Base-by-base conservation (phyloP, 345 rosid genomes). In the Eutrema japonicum region DNA sequence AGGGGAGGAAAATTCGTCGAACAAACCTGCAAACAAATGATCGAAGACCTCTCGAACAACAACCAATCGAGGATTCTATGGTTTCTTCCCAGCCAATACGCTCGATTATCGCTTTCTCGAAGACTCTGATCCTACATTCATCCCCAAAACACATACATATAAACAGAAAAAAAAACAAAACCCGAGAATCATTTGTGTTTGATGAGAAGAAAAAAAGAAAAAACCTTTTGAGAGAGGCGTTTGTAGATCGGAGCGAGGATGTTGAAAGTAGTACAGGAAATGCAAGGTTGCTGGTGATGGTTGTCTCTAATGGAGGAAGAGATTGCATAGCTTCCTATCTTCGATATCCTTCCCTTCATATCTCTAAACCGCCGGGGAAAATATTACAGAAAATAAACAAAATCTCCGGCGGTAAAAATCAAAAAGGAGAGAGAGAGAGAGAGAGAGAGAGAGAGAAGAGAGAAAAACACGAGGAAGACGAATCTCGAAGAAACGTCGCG, bases 171-270 rank as follows among this genome's bases (percentile, higher is more conserved):
- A 50, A 22, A 6, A 12, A 5, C 4, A 13, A 26, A 42, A 42
- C 6, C 6, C 7, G 55, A 38, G 22, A 70, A 22, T 9, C 0
- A 41, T 16, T 16, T n/a, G 10, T 1, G 45, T 47, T 42, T 4
- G 35, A 29, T 3, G 14, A 7, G 30, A 13, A 48, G 8, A 47
- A 3, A 72, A 8, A 48, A 11, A 82, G 41, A 3, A 72, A 8
- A 48, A 11, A 82, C 89, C 88, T 87, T 75, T 16, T 55, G 82
- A n/a, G 84, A 77, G 76, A 91, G 83, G 64, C 94, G 96, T 69
- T 89, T 89, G 77, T 91, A 93, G 70, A 93, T 90, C 8, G 98
- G 98, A 49, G 97, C 97, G 12, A 91, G 89, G 78, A 91, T 87
- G 74, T 89, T 89, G 79, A 89, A 91, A 64, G 97, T 89, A 54